Base-by-base conservation (phyloP, 148 eudicot genomes). In the Diospyros lotus region DNA sequence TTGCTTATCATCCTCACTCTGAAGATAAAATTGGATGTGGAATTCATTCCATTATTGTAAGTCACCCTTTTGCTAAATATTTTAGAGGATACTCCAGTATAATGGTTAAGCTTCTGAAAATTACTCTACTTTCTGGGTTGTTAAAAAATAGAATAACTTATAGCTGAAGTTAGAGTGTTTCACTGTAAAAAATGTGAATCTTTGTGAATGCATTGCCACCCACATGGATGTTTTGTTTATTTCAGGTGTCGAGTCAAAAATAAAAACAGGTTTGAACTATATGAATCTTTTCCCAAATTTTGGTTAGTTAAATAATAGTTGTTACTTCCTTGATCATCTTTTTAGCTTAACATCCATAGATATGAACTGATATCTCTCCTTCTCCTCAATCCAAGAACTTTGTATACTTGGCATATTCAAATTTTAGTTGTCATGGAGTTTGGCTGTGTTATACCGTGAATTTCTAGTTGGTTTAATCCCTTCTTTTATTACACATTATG, bases 11-110 rank as follows among this genome's bases (percentile, higher is more conserved):
- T 82, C 94, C 94, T 42, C 84, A 80, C 56, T 80, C 88, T 58
- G 86, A 78, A 78, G 98, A 90, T 82, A 94, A 91, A 82, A 84
- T 94, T 86, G 98, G 95, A 41, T 87, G 90, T 74, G 97, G 97
- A 59, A 69, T 91, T 73, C 87, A 86, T 83, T 89, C 87, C 42
- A 88, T 94, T 62, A 89, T 94, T 93, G 98, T 94, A 61, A 86
- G 82, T 81, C 62, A 46, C 28, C 9, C 43, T 64, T 72, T 6
- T 64, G 54, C 42, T 42, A 43, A 46, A 12, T 64, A 5, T 61
- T 18, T 72, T 72, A 63, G 48, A 77, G 6, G 45, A 44, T 13
- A 14, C 56, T 54, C 66, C 48, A 11, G 12, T 41, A 14, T 18
- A 64, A 54, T 77, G 74, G 18, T 64, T 12, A 13, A 52, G 69